phyloP scores from a whole-genome alignment of 2,329 filamentous ascomycete species.

The Septoria linicola region DNA sequence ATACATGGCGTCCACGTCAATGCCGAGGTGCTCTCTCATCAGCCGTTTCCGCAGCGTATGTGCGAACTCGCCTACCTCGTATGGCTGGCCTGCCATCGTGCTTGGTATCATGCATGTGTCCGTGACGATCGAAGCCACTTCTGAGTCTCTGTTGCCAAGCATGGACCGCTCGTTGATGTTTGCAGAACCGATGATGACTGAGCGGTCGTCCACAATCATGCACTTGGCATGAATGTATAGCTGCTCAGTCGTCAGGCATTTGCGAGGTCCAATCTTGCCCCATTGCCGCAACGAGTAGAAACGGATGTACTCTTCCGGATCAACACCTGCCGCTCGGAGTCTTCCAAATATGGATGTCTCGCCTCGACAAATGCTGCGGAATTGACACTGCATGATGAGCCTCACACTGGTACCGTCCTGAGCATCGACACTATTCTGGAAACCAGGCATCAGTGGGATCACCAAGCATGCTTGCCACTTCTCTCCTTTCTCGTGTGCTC shows the following conservation, averaged over 20 bases:
- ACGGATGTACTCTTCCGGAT: slow-evolving; percentile 91
- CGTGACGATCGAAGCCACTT: slow-evolving; percentile 83
- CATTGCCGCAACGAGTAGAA: slow-evolving; percentile 92
- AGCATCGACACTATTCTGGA: slow-evolving; percentile 92
- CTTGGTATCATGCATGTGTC: slow-evolving; percentile 93
- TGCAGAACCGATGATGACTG: slow-evolving; percentile 91
- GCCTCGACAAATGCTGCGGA: slow-evolving; percentile 90
- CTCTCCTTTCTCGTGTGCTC: slow-evolving; percentile 78
- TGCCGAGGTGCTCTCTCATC: slow-evolving; percentile 95
- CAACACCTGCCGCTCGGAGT: slow-evolving; percentile 74
- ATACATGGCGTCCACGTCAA: slow-evolving; percentile 83
- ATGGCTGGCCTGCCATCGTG: slow-evolving; percentile 85
- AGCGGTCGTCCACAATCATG: slow-evolving; percentile 91
- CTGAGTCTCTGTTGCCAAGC: slow-evolving; percentile 87
- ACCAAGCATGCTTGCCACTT: slow-evolving; percentile 87
- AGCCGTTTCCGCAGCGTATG: slow-evolving; percentile 88
- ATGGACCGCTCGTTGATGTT: slow-evolving; percentile 99
- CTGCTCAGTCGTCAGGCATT: slow-evolving; percentile 87
- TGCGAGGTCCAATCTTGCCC: slow-evolving; percentile 82
- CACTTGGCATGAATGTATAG: slow-evolving; percentile 97
- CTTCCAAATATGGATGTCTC: slow-evolving; percentile 89
- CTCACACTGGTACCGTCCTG: slow-evolving; percentile 93
- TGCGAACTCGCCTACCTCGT: slow-evolving; percentile 86
- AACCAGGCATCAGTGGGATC: slow-evolving; percentile 96
- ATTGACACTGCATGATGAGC: slow-evolving; percentile 95